These are phyloP conservation scores for Fusarium marasasianum DNA, from an alignment of 2,329 filamentous ascomycete genomes.

Conservation along the genomic window DNA sequence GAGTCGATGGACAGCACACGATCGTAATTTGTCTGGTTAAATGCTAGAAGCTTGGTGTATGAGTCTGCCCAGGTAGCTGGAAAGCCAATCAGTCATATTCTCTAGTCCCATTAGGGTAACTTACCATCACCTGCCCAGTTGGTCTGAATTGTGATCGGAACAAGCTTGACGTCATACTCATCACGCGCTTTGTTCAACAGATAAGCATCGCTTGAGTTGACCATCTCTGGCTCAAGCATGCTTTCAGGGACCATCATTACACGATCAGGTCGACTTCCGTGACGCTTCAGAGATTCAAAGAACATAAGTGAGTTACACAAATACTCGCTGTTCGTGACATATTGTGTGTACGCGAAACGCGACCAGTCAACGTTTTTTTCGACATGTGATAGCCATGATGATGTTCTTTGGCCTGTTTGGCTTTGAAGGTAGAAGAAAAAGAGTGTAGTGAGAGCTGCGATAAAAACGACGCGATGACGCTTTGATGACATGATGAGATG, in stretches of 20 bases:
- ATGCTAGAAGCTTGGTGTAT: constrained; percentile 74
- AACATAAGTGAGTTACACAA: constrained; percentile 62
- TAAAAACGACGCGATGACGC: not conserved
- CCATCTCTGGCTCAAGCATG: constrained; percentile 47
- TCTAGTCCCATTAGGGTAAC: not conserved
- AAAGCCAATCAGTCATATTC: not conserved
- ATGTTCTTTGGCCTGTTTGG: not conserved
- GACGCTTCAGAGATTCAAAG: constrained; percentile 54
- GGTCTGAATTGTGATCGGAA: constrained; percentile 53
- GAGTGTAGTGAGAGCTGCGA: not conserved
- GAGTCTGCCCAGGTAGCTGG: constrained; percentile 68
- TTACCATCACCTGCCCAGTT: constrained; percentile 48
- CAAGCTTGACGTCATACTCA: constrained; percentile 55
- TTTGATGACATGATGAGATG: not conserved
- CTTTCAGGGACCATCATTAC: constrained; percentile 56
- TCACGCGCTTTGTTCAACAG: constrained; percentile 54
- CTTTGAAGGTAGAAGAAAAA: not conserved
- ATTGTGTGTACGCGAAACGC: constrained; percentile 58
- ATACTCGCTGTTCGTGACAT: constrained; percentile 57
- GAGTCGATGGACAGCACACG: constrained; percentile 64
- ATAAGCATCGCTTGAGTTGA: constrained; percentile 42
- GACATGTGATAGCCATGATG: not conserved
- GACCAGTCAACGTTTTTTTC: constrained; percentile 19
- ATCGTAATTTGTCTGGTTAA: constrained; percentile 70
- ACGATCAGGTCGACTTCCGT: constrained; percentile 54